A percentile compares a stretch with the other conserved stretches of the same genome.
Conservation (phyloP, 2,329 filamentous ascomycete genomes). For the Pezicula neosporulosa region DNA sequence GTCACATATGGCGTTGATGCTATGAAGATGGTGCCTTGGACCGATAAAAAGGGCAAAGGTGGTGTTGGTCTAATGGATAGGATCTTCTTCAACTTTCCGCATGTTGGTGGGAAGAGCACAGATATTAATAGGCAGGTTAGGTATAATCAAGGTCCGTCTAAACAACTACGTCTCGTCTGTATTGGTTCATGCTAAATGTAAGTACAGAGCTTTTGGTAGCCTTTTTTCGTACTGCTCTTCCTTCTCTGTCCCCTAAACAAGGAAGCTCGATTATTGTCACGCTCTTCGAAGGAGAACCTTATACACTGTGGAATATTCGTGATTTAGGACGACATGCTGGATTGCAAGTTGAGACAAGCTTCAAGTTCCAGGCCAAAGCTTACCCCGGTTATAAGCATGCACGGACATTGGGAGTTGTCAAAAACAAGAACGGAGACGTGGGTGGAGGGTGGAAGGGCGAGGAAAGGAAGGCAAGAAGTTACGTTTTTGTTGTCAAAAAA, state of each 20-base stretch:
- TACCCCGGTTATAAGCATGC: constrained; percentile 76
- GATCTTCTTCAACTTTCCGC: constrained; percentile 95
- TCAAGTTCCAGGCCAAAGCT: constrained; percentile 59
- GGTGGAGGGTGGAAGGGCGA: constrained; percentile 47
- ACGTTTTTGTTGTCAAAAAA: constrained; percentile 59
- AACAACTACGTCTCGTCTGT: background rate
- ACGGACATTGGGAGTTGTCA: constrained; percentile 65
- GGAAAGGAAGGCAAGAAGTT: constrained; percentile 52
- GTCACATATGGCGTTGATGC: constrained; percentile 66
- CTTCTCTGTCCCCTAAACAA: constrained; percentile 43
- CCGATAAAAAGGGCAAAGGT: constrained; percentile 17
- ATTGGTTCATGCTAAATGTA: background rate
- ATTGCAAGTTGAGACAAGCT: constrained; percentile 67
- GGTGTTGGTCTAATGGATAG: constrained; percentile 58
- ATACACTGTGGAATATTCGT: constrained; percentile 91
- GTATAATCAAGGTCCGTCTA: constrained; percentile 64
- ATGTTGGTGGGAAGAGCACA: constrained; percentile 86
- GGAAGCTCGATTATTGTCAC: constrained; percentile 71
- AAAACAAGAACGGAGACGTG: constrained; percentile 40
- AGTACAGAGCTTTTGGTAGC: constrained; percentile 58
- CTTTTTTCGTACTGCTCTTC: constrained; percentile 58
- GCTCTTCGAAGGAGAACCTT: constrained; percentile 90
- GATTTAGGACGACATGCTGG: constrained; percentile 80
- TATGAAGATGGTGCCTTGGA: constrained; percentile 53
- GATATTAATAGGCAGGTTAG: constrained; percentile 94